A percentile compares a stretch with the other conserved stretches of the same genome.
Evolutionary conservation across 2,329 filamentous ascomycete species (phyloP).

Genomic region (Cercospora berteroae): DNA sequence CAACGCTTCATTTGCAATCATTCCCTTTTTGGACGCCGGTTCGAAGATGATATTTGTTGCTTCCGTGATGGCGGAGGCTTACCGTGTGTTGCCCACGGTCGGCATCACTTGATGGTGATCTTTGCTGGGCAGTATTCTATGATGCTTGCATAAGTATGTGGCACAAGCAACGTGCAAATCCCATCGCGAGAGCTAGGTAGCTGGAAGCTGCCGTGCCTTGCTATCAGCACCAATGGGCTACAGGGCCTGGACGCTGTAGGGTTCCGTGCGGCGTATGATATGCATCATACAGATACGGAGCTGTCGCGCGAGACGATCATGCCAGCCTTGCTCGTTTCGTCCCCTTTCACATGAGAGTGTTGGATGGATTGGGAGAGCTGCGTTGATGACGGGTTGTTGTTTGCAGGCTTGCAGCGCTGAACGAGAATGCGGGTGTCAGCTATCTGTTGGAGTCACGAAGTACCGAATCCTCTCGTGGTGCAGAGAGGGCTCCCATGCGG

Average conservation of each 20-base stretch:
- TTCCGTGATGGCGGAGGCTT: not conserved
- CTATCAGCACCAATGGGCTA: not conserved
- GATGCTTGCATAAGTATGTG: not conserved
- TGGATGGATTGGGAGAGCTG: not conserved
- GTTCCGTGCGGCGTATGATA: not conserved
- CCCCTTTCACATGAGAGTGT: not conserved
- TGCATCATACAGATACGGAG: not conserved
- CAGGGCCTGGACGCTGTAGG: not conserved
- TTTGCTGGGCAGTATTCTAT: not conserved
- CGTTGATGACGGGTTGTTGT: conserved; percentile 4
- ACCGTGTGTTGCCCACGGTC: not conserved
- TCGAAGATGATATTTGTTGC: not conserved
- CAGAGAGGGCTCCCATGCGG: not conserved
- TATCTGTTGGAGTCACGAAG: not conserved
- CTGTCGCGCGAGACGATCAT: not conserved
- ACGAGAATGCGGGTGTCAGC: not conserved
- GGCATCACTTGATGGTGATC: not conserved
- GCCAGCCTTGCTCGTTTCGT: not conserved
- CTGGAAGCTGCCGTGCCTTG: not conserved
- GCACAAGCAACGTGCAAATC: not conserved
- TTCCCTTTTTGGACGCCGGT: not conserved
- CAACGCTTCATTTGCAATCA: not conserved
- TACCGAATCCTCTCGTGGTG: not conserved
- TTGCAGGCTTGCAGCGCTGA: not conserved
- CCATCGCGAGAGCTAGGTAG: not conserved